Base-by-base conservation (phyloP, 768 basidiomycete genomes). In the Erythrobasidium yunnanense region DNA sequence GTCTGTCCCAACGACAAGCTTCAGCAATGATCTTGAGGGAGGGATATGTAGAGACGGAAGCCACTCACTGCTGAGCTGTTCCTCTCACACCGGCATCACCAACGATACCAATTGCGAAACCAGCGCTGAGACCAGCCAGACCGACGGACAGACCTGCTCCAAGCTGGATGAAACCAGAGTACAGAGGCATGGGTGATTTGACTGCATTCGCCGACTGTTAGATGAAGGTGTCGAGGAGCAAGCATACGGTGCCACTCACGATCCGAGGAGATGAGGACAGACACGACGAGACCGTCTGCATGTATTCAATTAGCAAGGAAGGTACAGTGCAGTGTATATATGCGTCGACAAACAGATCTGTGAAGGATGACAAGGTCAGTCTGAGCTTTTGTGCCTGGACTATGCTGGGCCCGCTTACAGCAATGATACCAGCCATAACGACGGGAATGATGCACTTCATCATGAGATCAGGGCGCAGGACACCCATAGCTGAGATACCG, bases 361-460 rank as follows among this genome's bases (percentile, higher is more conserved):
- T 33, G 23, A 20, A 42, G 11, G 6, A 53, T 17, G 2, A 30
- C n/a, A 49, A 7, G 18, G 2, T 4, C 47, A 15, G 6, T 20
- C 6, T 56, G 27, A 33, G 47, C 18, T 23, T 63, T 17, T 47
- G 11, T n/a, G 51, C 18, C 52, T 34, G 38, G 25, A n/a, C n/a
- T n/a, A 30, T 18, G 46, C 45, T 15, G 20, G 13, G 45, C 1
- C 51, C 25, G 85, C 90, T 71, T 72, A 97, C 93, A 77, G 88
- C 93, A 79, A 97, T 95, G 80, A 97, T 97, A 90, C 93, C 93
- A 82, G 93, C 93, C 93, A 97, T 96, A 78, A 99, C 87, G 77
- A 96, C 91, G 50, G 92, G 92, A 56, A 97, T 84, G 70, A 87
- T 86, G 83, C 87, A 92, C 81, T 86, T 90, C 88, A 97, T 93